Evolutionary conservation across 2,329 filamentous ascomycete species (phyloP).

Genomic region (Chrysoporthe austroafricana): DNA sequence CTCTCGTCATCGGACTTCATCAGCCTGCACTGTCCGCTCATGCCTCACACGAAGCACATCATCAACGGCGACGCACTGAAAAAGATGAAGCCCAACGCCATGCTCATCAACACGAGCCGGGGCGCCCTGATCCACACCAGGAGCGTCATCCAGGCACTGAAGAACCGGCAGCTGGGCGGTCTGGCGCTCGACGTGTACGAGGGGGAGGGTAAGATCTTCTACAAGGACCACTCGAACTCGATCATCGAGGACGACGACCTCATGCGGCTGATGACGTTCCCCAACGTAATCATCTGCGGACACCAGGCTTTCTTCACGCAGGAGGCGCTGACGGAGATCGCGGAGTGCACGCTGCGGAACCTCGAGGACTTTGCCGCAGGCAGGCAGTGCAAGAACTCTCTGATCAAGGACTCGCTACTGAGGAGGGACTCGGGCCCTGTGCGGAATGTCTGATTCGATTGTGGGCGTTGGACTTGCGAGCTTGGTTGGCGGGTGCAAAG

Average conservation of each 20-base stretch:
- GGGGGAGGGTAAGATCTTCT: conserved; percentile 65
- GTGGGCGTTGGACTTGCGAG: too few species aligned
- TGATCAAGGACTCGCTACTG: conserved; percentile 33
- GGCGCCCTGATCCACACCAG: conserved; percentile 66
- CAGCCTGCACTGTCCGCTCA: conserved; percentile 69
- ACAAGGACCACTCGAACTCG: conserved; percentile 65
- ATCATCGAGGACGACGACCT: conserved; percentile 70
- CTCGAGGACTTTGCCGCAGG: conserved; percentile 48
- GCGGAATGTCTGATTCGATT: conserved; percentile 20
- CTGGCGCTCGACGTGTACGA: conserved; percentile 73
- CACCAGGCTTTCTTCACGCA: conserved; percentile 73
- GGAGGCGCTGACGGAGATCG: conserved; percentile 67
- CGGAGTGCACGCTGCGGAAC: conserved; percentile 62
- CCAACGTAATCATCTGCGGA: conserved; percentile 67
- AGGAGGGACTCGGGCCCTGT: conserved; percentile 19
- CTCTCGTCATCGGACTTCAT: conserved; percentile 63
- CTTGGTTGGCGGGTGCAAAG: too few species aligned
- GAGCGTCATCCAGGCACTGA: conserved; percentile 64
- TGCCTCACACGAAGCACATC: conserved; percentile 61
- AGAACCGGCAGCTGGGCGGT: conserved; percentile 62
- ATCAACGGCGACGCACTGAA: conserved; percentile 58
- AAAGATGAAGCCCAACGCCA: conserved; percentile 61
- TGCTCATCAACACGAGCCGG: conserved; percentile 71
- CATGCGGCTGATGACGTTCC: conserved; percentile 69
- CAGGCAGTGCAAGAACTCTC: conserved; percentile 43